Percentiles rank a stretch among this genome's conserved stretches.
Conservation (phyloP, 2,329 filamentous ascomycete species). For the Chaetomium globosum region DNA sequence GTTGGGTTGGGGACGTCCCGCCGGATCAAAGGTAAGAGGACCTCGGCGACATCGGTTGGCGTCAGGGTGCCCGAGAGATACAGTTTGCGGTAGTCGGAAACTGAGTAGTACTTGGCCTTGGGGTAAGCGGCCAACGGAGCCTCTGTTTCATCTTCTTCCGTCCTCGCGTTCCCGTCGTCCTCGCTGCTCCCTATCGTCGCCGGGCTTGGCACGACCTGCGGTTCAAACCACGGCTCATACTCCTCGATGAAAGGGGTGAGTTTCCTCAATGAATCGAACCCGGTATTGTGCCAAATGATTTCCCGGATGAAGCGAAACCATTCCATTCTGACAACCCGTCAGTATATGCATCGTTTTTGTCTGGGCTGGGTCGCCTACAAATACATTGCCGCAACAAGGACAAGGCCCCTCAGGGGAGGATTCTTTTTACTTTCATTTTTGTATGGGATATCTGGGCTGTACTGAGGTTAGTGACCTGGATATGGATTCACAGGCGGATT, state of each 20-base stretch:
- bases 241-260: slow-evolving; percentile 56
- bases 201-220: slow-evolving; percentile 48
- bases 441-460: slow-evolving; percentile 48
- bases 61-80: slow-evolving; percentile 52
- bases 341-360: slow-evolving; percentile 12
- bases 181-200: slow-evolving; percentile 8
- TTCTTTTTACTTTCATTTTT: slow-evolving; percentile 53
- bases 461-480: not conserved
- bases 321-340: slow-evolving; percentile 50
- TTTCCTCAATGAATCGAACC: slow-evolving; percentile 61
- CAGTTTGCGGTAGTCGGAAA: slow-evolving; percentile 50
- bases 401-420: slow-evolving; percentile 59
- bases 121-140: slow-evolving; percentile 22
- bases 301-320: slow-evolving; percentile 57
- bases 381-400: slow-evolving; percentile 56
- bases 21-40: slow-evolving; percentile 51
- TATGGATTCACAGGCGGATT: not conserved
- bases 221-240: slow-evolving; percentile 52
- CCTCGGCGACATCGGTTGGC: slow-evolving; percentile 49
- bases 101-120: slow-evolving; percentile 48
- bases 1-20: slow-evolving; percentile 45
- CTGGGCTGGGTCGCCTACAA: slow-evolving; percentile 49
- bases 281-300: slow-evolving; percentile 64
- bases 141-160: slow-evolving; percentile 23
- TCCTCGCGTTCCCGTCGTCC: not conserved